Evolutionary conservation across 805 yeast genomes (phyloP), one percentile per base, ranked within the genome.

Genomic region (Kregervanrija pseudodelftensis): DNA sequence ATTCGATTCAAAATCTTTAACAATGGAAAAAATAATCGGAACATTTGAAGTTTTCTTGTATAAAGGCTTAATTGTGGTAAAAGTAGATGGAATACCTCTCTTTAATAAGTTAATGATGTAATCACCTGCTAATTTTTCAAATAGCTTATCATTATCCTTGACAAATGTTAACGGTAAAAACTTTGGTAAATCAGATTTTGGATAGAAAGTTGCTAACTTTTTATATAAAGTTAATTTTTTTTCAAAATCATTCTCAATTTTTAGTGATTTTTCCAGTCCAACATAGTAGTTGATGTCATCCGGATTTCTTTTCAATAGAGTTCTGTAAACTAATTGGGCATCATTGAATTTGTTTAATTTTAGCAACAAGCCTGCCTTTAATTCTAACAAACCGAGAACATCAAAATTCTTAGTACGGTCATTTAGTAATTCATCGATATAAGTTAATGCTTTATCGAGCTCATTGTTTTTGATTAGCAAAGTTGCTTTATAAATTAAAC

Each of bases 1-100:
- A 3, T 54, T 56, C 41, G 67, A 67, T 36, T 51, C 54, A 50
- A 77, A 80, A 4, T 76, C 73, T 37, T 64, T 50, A 10, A 81
- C 85, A 45, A 85, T 65, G 32, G 72, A 59, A 47, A 74, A 79
- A 45, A 86, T 73, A 2, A 72, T 51, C 8, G 54, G 50, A 14
- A 63, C 59, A 53, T 65, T 69, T 40, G 59, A 56, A 41, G 49
- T 67, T 41, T 70, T 74, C 44, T 68, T 73, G 65, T 86, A 87
- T 51, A 89, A 70, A 1, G 95, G 85, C 65, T 90, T 89, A 41
- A 93, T 78, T 54, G 86, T 83, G 44, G 83, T 83, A 65, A 90
- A 93, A 4, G 93, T 76, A 1, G 96, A 85, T 4, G 98, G 98
- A 32, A 89, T 93, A 36, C 95, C 95, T 45, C 88, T 75, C 49